Conservation (phyloP, 1,284 basidiomycete species). For the Rhodotorula sp. region DNA sequence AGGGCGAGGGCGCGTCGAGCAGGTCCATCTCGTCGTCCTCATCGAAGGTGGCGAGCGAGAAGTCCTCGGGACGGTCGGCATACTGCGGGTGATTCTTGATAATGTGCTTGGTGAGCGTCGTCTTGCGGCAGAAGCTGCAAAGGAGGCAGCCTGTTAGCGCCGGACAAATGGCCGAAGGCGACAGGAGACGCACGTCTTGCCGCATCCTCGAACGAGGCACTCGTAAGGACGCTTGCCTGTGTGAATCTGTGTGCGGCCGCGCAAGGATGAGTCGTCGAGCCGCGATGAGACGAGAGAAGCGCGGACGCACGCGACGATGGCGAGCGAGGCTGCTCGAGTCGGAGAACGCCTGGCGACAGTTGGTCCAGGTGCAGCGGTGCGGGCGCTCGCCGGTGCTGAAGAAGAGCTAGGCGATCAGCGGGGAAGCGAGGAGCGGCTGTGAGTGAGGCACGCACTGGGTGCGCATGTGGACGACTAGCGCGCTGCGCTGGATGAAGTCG, state of each 20-base stretch:
- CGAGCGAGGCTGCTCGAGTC: slow-evolving; percentile 60
- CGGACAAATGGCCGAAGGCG: neutral
- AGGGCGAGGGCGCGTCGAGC: neutral
- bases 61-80: slow-evolving; percentile 7
- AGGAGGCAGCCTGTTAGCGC: neutral
- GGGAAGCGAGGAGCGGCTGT: neutral
- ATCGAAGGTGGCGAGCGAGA: slow-evolving; percentile 15
- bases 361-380: slow-evolving; percentile 55
- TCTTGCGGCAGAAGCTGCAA: slow-evolving; percentile 51
- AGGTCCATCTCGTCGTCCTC: neutral
- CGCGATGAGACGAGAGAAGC: neutral
- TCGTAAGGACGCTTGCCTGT: slow-evolving; percentile 53
- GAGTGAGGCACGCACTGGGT: slow-evolving; percentile 36
- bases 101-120: slow-evolving; percentile 54
- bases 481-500: slow-evolving; percentile 47
- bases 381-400: slow-evolving; percentile 59
- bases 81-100: slow-evolving; percentile 47
- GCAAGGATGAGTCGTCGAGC: neutral
- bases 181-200: slow-evolving; percentile 41
- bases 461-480: slow-evolving; percentile 48
- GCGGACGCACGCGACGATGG: slow-evolving; percentile 53
- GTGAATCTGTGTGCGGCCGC: slow-evolving; percentile 19
- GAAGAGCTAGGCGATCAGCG: slow-evolving; percentile 43
- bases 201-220: slow-evolving; percentile 45
- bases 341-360: slow-evolving; percentile 57